These are phyloP conservation scores for Ehretia macrophylla DNA, from an alignment of 257 asterid species.

Conservation along the genomic window DNA sequence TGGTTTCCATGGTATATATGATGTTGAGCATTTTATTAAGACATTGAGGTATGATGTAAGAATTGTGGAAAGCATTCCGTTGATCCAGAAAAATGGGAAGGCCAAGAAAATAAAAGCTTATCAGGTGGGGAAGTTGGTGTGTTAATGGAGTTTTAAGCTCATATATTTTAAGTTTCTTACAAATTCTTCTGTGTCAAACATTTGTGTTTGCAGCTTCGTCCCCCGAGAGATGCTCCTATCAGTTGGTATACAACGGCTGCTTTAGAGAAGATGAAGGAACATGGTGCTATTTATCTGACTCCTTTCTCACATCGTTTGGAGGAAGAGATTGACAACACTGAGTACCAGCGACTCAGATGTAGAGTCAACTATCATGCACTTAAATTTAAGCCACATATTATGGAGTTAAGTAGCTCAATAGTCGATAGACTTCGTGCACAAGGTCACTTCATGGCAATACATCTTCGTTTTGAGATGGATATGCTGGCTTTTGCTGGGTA, in stretches of 20 bases:
- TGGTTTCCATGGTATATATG: constrained; percentile 92
- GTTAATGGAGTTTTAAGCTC: too few species aligned
- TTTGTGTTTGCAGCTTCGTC: constrained; percentile 58
- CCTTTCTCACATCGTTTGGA: constrained; percentile 98
- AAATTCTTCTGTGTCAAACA: constrained; percentile 6
- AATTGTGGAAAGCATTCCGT: constrained; percentile 91
- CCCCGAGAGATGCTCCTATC: constrained; percentile 93
- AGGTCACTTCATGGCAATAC: constrained; percentile 96
- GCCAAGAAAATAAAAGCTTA: constrained; percentile 71
- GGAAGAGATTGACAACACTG: constrained; percentile 87
- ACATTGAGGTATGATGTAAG: constrained; percentile 80
- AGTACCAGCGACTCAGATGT: constrained; percentile 92
- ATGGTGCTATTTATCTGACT: constrained; percentile 92
- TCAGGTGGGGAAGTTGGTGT: constrained; percentile 49
- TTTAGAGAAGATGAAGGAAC: constrained; percentile 81
- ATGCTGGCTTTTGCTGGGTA: constrained; percentile 99
- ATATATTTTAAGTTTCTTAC: constrained; percentile 7
- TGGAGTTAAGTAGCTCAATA: constrained; percentile 83
- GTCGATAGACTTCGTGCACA: constrained; percentile 81
- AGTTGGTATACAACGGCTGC: constrained; percentile 91
- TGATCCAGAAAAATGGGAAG: constrained; percentile 63
- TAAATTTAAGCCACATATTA: constrained; percentile 80
- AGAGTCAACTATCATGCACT: constrained; percentile 96
- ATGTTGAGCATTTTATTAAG: constrained; percentile 85
- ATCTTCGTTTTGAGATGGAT: constrained; percentile 99